Evolutionary conservation across 2,329 filamentous ascomycete genomes (phyloP), one percentile per base, ranked within the genome.

Genomic region (Apiospora kogelbergensis): DNA sequence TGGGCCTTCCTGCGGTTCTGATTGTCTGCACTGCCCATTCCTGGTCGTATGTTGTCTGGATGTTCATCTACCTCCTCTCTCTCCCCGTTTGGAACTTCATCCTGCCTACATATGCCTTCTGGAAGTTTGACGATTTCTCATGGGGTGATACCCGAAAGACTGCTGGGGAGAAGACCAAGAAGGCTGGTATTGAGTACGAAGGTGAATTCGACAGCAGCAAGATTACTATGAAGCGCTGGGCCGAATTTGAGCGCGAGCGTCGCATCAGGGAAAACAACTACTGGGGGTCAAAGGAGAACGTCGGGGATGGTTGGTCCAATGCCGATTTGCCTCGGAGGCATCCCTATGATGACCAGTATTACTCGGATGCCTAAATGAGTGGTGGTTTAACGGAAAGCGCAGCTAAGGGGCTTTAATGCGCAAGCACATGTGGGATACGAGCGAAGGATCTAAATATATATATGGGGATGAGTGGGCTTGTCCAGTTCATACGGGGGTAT

Each of bases 101-200:
- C 45, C 89, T 99, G 10, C 96, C 96, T 0, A 89, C 89, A 9
- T 99, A 99, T 79, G 92, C 96, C 3, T 99, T 95, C 85, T 99
- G 96, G 96, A 98, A 99, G 83, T 99, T 99, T 79, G 96, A 99
- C 80, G 96, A 99, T 84, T 99, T 99, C 85, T 97, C 93, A 69
- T 99, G 96, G 96, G 96, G 96, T 77, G 97, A 99, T 72, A 99
- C 96, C 68, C 90, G 96, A 71, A 97, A 98, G 88, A 97, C 95
- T 48, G 93, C 91, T 0, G 95, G 95, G 37, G 95, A 97, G 78
- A 93, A 92, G 83, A 91, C 89, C 17, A 95, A 95, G 85, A 96
- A 95, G 83, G 93, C 88, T 2, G 93, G 93, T 41, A 90, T 94
- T 71, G 95, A 95, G 77, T 91, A 91, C 72, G 94, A 98, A 81